Evolutionary conservation across 2,329 filamentous ascomycete species (phyloP).

Genomic region (Magnaporthiopsis rhizophila): DNA sequence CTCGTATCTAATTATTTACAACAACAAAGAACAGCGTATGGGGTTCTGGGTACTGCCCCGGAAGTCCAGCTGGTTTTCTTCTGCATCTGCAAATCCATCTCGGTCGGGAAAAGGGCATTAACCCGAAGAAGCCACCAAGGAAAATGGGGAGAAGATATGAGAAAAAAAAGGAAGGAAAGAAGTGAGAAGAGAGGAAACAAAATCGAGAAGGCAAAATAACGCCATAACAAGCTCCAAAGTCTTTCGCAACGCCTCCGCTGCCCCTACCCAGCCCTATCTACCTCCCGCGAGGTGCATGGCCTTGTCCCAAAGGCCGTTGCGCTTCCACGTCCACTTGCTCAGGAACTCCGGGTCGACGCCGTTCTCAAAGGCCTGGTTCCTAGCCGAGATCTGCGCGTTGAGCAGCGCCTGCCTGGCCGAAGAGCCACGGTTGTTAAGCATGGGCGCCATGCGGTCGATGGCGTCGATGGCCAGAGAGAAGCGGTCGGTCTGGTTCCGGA

Average conservation of each 20-base stretch:
- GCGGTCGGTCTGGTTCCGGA: constrained; percentile 69
- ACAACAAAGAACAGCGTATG: not conserved
- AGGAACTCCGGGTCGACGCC: constrained; percentile 62
- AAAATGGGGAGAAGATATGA: no score
- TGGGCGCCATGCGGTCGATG: constrained; percentile 55
- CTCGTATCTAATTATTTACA: not conserved
- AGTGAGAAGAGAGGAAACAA: not conserved
- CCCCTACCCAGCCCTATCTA: not conserved
- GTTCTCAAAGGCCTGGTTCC: constrained; percentile 58
- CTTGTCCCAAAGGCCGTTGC: constrained; percentile 25
- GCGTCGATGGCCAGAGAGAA: constrained; percentile 72
- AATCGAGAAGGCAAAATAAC: not conserved
- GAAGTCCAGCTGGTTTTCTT: not conserved
- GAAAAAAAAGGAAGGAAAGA: not conserved
- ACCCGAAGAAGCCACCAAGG: no score
- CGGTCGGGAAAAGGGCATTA: not conserved
- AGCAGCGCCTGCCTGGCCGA: constrained; percentile 55
- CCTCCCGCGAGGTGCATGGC: not conserved
- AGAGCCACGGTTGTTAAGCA: constrained; percentile 56
- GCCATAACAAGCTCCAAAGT: not conserved
- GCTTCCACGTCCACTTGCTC: constrained; percentile 56
- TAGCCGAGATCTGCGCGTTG: constrained; percentile 55
- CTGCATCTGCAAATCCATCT: not conserved
- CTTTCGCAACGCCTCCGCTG: not conserved
- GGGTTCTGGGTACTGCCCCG: no score